These are phyloP conservation scores for Rhinocladiella similis DNA, from an alignment of 2,329 filamentous ascomycete genomes.

Conservation along the genomic window DNA sequence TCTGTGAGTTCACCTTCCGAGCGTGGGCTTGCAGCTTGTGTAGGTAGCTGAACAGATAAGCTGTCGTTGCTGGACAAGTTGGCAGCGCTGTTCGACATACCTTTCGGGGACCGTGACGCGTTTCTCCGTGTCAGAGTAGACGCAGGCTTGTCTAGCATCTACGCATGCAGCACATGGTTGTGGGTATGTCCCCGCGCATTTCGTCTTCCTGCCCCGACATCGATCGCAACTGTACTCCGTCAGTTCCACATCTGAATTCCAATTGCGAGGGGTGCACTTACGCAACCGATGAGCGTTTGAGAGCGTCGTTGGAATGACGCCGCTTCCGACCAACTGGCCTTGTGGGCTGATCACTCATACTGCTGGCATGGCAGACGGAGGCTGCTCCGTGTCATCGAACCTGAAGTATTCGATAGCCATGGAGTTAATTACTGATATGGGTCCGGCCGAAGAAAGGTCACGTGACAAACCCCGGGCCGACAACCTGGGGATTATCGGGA, in stretches of 20 bases:
- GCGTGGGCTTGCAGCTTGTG: conserved; percentile 35
- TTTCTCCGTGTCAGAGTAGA: conserved; percentile 39
- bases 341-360: conserved; percentile 19
- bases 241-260: neutral
- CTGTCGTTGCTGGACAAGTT: conserved; percentile 5
- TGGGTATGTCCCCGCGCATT: conserved; percentile 37
- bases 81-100: conserved; percentile 20
- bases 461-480: conserved; percentile 20
- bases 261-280: conserved; percentile 21
- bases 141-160: conserved; percentile 33
- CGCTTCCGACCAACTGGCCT: conserved; percentile 21
- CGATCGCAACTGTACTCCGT: conserved; percentile 26
- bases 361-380: neutral
- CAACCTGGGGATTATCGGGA: neutral
- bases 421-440: neutral
- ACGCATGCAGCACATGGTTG: conserved; percentile 36
- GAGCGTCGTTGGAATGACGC: conserved; percentile 13
- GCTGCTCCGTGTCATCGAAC: too few species aligned
- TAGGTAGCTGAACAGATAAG: conserved; percentile 30
- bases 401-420: neutral
- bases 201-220: conserved; percentile 37
- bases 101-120: conserved; percentile 38
- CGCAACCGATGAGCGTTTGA: conserved; percentile 15
- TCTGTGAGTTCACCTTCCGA: conserved; percentile 8
- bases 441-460: neutral